These are phyloP conservation scores for Vigna unguiculata DNA, from an alignment of 306 rosid genomes.

Conservation along the genomic window DNA sequence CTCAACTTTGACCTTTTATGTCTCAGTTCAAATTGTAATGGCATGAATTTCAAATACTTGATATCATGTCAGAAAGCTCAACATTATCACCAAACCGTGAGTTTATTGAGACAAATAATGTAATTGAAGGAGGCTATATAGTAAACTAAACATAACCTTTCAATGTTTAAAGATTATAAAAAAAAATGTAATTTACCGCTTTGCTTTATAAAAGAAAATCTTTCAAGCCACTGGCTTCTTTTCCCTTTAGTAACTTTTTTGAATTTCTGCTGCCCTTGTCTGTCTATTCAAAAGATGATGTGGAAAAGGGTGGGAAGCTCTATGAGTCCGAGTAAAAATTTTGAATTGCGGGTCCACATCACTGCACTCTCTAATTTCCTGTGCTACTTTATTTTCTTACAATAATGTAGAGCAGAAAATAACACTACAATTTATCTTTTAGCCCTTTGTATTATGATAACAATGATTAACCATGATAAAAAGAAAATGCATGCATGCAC, in stretches of 20 bases:
- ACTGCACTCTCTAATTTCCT: conserved; percentile 33
- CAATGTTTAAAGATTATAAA: not conserved
- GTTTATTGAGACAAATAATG: not conserved
- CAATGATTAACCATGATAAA: not conserved
- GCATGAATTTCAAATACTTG: no score
- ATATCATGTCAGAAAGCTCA: not conserved
- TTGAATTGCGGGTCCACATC: conserved; percentile 52
- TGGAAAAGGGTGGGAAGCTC: conserved; percentile 57
- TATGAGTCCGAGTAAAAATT: conserved; percentile 36
- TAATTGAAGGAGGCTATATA: not conserved
- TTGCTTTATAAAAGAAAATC: conserved; percentile 20
- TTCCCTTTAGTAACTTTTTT: conserved; percentile 65
- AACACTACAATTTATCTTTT: conserved; percentile 10
- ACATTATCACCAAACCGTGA: no score
- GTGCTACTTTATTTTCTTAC: conserved; percentile 35
- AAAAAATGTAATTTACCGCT: not conserved
- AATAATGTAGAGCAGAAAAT: conserved; percentile 41
- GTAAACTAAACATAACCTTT: not conserved
- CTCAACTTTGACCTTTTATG: no score
- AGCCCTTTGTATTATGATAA: conserved; percentile 4
- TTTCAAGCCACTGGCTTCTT: conserved; percentile 45
- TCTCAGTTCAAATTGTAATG: no score
- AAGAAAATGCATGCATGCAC: conserved; percentile 31
- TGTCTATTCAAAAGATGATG: conserved; percentile 76
- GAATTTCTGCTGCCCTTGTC: conserved; percentile 75